Percentiles rank a stretch among this genome's conserved stretches.
Evolutionary conservation across 2,329 filamentous ascomycete genomes (phyloP).

Genomic region (Dothistroma septosporum): DNA sequence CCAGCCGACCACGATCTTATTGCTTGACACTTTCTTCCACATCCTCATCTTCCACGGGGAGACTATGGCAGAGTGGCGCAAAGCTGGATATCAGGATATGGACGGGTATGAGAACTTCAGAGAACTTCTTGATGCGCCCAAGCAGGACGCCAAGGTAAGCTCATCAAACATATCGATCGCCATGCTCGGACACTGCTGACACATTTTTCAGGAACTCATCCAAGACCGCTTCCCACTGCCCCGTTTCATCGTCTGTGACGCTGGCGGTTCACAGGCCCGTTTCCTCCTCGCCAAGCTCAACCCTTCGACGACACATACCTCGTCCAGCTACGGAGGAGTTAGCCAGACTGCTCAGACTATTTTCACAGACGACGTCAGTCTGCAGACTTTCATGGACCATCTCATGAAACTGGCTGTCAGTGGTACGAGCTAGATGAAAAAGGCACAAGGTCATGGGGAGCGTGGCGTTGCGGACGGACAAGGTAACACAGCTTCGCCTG

Average conservation of each 20-base stretch:
- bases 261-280: conserved; percentile 94
- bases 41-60: conserved; percentile 99
- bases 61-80: conserved; percentile 96
- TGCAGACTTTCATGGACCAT: conserved; percentile 99
- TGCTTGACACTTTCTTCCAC: conserved; percentile 98
- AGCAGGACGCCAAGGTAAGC: conserved; percentile 88
- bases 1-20: conserved; percentile 84
- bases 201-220: conserved; percentile 74
- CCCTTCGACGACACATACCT: conserved; percentile 93
- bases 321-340: conserved; percentile 83
- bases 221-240: conserved; percentile 97
- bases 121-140: conserved; percentile 80
- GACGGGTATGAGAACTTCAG: conserved; percentile 98
- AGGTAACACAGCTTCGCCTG: neutral
- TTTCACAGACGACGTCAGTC: conserved; percentile 95
- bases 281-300: conserved; percentile 97
- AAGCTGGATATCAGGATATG: conserved; percentile 95
- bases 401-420: conserved; percentile 74
- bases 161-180: conserved; percentile 28
- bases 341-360: conserved; percentile 92
- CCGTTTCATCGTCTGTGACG: conserved; percentile 96
- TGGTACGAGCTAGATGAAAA: conserved; percentile 31
- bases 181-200: conserved; percentile 5
- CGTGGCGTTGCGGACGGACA: conserved; percentile 1
- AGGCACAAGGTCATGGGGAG: neutral